Conservation (phyloP, 2,329 filamentous ascomycete genomes). For the Monosporascus sp. region DNA sequence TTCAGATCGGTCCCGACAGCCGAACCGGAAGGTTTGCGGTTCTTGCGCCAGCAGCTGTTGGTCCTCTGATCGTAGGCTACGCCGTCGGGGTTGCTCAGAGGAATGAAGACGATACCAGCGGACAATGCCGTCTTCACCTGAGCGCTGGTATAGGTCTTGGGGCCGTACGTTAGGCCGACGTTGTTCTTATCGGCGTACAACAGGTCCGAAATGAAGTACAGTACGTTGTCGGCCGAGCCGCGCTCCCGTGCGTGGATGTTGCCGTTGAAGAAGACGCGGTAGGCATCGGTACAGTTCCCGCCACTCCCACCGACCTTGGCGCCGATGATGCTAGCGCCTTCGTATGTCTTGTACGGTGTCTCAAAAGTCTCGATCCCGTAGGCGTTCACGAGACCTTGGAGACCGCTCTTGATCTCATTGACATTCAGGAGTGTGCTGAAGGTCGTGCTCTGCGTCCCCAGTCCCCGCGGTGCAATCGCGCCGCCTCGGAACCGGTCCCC, state of each 20-base stretch:
- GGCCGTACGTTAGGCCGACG: slow-evolving; percentile 47
- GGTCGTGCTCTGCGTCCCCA: slow-evolving; percentile 30
- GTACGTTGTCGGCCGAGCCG: slow-evolving; percentile 48
- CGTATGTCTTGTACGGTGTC: slow-evolving; percentile 38
- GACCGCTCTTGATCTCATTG: slow-evolving; percentile 38
- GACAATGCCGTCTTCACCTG: slow-evolving; percentile 47
- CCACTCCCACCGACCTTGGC: slow-evolving; percentile 11
- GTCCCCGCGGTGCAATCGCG: slow-evolving; percentile 30
- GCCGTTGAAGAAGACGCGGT: slow-evolving; percentile 47
- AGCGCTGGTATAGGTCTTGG: slow-evolving; percentile 43
- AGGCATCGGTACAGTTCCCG: slow-evolving; percentile 34
- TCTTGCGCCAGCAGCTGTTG: slow-evolving; percentile 51
- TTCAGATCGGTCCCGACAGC: slow-evolving; percentile 48
- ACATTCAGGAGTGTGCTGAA: slow-evolving; percentile 41
- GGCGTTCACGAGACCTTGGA: slow-evolving; percentile 35
- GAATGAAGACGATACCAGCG: slow-evolving; percentile 48
- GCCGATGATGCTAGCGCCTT: slow-evolving; percentile 34
- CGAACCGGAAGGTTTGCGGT: slow-evolving; percentile 40
- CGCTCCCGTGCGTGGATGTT: slow-evolving; percentile 55
- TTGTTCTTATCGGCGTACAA: slow-evolving; percentile 46
- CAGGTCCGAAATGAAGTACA: slow-evolving; percentile 55
- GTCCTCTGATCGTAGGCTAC: slow-evolving; percentile 45
- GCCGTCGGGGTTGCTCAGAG: slow-evolving; percentile 51
- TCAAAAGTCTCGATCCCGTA: slow-evolving; percentile 37
- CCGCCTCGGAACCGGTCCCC: slow-evolving; percentile 39